A percentile compares a stretch with the other conserved stretches of the same genome.
Evolutionary conservation across 257 asterid genomes (phyloP).

Genomic region (Eucommia ulmoides): DNA sequence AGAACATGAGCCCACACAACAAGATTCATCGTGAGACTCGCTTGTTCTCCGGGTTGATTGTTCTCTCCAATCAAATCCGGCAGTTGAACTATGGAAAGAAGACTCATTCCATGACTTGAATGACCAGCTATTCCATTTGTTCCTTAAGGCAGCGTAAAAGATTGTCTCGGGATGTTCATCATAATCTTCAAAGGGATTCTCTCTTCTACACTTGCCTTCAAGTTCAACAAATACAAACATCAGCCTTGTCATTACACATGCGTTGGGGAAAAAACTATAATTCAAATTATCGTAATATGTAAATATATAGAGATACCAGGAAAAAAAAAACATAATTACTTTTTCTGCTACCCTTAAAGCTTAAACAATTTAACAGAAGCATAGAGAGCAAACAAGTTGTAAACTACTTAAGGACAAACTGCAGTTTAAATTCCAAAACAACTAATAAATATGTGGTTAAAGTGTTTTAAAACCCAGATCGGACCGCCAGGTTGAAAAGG

Average conservation of each 20-base stretch:
- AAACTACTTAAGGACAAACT: no score
- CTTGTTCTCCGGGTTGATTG: slow-evolving; percentile 23
- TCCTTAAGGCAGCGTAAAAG: slow-evolving; percentile 46
- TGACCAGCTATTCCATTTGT: slow-evolving; percentile 40
- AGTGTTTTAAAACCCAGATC: no score
- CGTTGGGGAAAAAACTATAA: no score
- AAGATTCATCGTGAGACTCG: slow-evolving; percentile 21
- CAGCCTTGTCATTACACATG: not conserved
- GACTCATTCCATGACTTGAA: slow-evolving; percentile 24
- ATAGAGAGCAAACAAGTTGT: no score
- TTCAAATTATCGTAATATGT: no score
- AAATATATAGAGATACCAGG: no score
- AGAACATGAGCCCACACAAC: slow-evolving; percentile 24
- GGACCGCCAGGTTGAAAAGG: no score
- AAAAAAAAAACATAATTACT: no score
- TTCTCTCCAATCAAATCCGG: slow-evolving; percentile 35
- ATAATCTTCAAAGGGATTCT: slow-evolving; percentile 20
- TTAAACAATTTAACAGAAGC: no score
- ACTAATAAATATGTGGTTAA: no score
- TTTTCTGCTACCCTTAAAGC: no score
- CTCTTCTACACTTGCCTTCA: slow-evolving; percentile 43
- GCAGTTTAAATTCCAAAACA: no score
- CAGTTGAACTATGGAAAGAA: slow-evolving; percentile 14
- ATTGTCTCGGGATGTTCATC: slow-evolving; percentile 32
- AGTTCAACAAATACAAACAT: slow-evolving; percentile 4